Evolutionary conservation across 768 basidiomycete species (phyloP).

Genomic region (Lentinula guzmanii): DNA sequence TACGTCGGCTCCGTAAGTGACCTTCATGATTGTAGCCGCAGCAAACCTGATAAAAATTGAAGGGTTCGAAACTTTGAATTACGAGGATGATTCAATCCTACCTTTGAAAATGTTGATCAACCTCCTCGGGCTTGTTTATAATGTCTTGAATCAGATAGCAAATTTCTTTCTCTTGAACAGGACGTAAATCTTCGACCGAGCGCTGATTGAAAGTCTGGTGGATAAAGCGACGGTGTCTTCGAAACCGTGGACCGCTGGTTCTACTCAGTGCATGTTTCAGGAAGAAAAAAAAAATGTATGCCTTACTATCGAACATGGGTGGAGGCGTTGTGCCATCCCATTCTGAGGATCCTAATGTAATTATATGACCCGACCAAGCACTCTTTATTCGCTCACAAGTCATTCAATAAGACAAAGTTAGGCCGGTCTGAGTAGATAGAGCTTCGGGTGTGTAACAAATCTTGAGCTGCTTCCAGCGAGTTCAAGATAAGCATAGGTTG

Average conservation of each 20-base stretch:
- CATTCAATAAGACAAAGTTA: slow-evolving; percentile 39
- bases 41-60: slow-evolving; percentile 27
- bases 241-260: slow-evolving; percentile 41
- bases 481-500: slow-evolving; percentile 47
- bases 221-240: slow-evolving; percentile 46
- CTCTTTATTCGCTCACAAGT: slow-evolving; percentile 30
- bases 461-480: slow-evolving; percentile 34
- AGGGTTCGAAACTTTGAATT: not conserved
- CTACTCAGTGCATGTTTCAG: not conserved
- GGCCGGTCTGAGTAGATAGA: slow-evolving; percentile 50
- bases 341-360: slow-evolving; percentile 22
- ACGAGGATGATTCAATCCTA: slow-evolving; percentile 8
- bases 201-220: slow-evolving; percentile 43
- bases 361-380: not conserved
- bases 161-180: slow-evolving; percentile 37
- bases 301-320: slow-evolving; percentile 44
- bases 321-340: slow-evolving; percentile 43
- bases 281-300: not conserved
- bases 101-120: slow-evolving; percentile 40
- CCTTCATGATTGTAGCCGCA: slow-evolving; percentile 40
- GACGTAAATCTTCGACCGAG: slow-evolving; percentile 30
- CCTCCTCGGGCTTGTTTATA: slow-evolving; percentile 29
- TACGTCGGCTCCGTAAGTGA: slow-evolving; percentile 43
- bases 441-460: slow-evolving; percentile 48
- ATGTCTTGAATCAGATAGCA: slow-evolving; percentile 35